Percentiles rank a stretch among this genome's conserved stretches.
These are phyloP conservation scores for Chamaenerion angustifolium DNA, from an alignment of 345 rosid genomes.

Conservation along the genomic window DNA sequence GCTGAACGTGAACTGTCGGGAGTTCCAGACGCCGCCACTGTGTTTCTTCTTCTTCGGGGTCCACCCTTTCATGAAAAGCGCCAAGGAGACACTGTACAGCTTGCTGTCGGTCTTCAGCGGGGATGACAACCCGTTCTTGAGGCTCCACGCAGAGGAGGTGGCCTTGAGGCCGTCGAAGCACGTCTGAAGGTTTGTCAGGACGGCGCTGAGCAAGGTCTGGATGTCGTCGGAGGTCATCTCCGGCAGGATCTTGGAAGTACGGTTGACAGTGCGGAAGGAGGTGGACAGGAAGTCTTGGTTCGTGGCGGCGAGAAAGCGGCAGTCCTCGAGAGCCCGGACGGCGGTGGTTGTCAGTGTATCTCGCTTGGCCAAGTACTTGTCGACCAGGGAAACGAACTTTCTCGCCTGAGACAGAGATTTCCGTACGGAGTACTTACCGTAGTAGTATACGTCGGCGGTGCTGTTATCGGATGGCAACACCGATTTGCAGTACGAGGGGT, in stretches of 20 bases:
- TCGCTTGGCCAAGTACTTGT: conserved; percentile 22
- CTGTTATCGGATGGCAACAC: conserved; percentile 28
- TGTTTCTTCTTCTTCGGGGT: conserved; percentile 34
- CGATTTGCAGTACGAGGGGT: conserved; percentile 54
- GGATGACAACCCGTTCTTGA: conserved; percentile 32
- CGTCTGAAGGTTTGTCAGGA: conserved; percentile 65
- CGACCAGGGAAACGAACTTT: conserved; percentile 32
- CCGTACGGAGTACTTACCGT: conserved; percentile 42
- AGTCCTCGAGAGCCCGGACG: conserved; percentile 45
- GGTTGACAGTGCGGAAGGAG: conserved; percentile 31
- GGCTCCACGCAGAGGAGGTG: conserved; percentile 41
- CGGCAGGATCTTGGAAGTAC: conserved; percentile 26
- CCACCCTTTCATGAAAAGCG: conserved; percentile 67
- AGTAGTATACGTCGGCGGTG: conserved; percentile 34
- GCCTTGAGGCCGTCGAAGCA: conserved; percentile 51
- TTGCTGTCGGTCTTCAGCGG: conserved; percentile 61
- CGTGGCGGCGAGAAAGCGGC: conserved; percentile 34
- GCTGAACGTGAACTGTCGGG: conserved; percentile 15
- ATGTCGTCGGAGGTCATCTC: conserved; percentile 41
- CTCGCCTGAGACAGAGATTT: conserved; percentile 52
- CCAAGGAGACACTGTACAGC: conserved; percentile 61
- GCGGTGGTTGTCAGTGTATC: conserved; percentile 33
- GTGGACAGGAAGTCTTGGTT: conserved; percentile 45
- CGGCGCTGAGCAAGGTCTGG: conserved; percentile 67
- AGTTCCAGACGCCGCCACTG: no score